phyloP scores from a whole-genome alignment of 2,329 filamentous ascomycete species.

The Tolypocladium cylindrosporum region DNA sequence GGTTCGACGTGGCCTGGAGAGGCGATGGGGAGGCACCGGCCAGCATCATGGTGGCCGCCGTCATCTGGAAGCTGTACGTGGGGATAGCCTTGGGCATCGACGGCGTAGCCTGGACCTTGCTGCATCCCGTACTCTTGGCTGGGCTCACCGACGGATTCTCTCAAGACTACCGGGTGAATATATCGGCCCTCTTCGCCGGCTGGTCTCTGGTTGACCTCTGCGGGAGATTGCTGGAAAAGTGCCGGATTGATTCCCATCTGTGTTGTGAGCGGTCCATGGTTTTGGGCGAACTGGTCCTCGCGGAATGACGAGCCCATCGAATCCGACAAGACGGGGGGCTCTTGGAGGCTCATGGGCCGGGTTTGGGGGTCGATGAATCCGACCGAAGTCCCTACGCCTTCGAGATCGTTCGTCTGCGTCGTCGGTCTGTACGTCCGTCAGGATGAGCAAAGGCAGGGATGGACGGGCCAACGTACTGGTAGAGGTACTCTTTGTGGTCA shows the following conservation, averaged over 20 bases:
- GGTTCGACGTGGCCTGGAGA: neutral
- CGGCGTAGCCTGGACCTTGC: neutral
- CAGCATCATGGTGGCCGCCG: no score
- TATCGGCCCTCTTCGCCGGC: neutral
- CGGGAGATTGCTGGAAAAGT: neutral
- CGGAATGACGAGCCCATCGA: neutral
- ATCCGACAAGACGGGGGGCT: conserved; percentile 4
- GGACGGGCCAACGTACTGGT: conserved; percentile 5
- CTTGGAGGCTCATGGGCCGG: conserved; percentile 6
- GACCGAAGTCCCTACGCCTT: conserved; percentile 15
- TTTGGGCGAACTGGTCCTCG: neutral
- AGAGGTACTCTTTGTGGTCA: conserved; percentile 25
- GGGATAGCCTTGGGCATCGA: neutral
- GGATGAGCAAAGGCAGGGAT: no score
- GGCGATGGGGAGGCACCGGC: neutral
- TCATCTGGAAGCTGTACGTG: neutral
- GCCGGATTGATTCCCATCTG: neutral
- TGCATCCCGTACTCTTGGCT: neutral
- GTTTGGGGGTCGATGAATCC: conserved; percentile 10
- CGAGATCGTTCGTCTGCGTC: neutral
- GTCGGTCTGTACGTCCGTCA: neutral
- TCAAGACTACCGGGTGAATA: neutral
- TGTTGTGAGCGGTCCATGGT: neutral
- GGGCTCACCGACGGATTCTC: neutral
- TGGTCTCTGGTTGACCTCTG: neutral